Base-by-base conservation (phyloP, 768 basidiomycete species). In the Galerina marginata region DNA sequence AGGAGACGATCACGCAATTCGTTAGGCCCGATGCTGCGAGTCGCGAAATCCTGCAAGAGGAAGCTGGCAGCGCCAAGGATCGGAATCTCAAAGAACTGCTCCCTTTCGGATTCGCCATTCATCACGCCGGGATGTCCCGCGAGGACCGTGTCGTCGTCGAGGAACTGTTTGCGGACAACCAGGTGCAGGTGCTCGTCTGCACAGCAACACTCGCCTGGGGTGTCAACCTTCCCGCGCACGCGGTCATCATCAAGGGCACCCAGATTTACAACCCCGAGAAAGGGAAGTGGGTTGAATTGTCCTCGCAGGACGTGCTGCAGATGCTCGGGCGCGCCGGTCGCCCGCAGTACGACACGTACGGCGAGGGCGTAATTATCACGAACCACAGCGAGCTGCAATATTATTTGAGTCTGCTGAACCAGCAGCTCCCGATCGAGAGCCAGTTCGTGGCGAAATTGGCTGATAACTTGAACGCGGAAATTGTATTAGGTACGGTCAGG, bases 181-280 rank as follows among this genome's bases (percentile, higher is more conserved):
- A 92, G 23, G 82, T 99, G 33, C 95, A 96, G 71, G 96, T 99
- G 0, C 81, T 99, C 25, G 94, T 97, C 45, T 97, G 94, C 72
- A 99, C 97, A 0, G 97, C 97, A 4, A 99, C 96, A 2, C 88
- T 99, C 39, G 97, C 97, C 0, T 99, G 97, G 97, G 97, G 96
- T 79, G 96, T 99, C 76, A 99, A 99, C 71, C 79, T 99, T 0
- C 97, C 97, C 3, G 96, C 96, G 1, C 97, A 99, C 65, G 91
- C 94, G 7, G 96, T 98, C 76, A 95, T 99, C 78, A 98, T 99
- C 82, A 99, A 99, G 73, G 97, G 97, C n/a, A 99, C 97, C 0
- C 96, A 99, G 77, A 96, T 99, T 62, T 99, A 99, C 77, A 98
- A 97, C 74, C 97, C 97, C 0, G 96, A 97, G 76, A 97, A 99